Percentiles rank a stretch among this genome's conserved stretches.
Evolutionary conservation across 192 early-diverging fungal species (phyloP).

Genomic region (Gamsiella multidivaricata): DNA sequence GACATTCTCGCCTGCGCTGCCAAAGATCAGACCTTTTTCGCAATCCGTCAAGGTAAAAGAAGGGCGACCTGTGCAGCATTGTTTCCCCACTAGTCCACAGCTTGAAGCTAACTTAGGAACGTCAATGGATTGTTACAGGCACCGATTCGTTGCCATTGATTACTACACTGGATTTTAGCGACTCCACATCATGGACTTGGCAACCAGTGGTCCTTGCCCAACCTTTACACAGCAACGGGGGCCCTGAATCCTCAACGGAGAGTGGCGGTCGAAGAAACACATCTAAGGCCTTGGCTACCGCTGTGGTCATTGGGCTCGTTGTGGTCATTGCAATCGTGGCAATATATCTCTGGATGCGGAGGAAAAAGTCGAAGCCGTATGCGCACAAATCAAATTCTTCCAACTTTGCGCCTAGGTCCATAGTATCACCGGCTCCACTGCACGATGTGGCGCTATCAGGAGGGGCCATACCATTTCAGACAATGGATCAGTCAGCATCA

Average conservation of each 20-base stretch:
- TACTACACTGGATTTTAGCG: neutral
- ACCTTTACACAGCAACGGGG: neutral
- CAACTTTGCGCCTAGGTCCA: neutral
- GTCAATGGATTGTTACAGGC: no score
- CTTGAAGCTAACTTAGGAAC: neutral
- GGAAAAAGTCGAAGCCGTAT: neutral
- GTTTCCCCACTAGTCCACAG: no score
- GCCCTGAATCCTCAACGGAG: neutral
- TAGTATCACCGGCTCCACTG: neutral
- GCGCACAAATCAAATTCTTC: neutral
- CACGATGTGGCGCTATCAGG: neutral
- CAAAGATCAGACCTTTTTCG: neutral
- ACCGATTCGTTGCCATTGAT: neutral
- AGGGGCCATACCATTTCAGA: neutral
- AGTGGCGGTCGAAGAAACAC: neutral
- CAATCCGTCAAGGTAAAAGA: neutral
- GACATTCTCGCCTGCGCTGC: slow-evolving; percentile 13
- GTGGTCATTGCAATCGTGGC: neutral
- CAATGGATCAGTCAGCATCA: neutral
- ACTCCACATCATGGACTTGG: neutral
- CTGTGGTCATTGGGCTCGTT: neutral
- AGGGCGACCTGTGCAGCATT: no score
- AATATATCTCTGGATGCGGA: neutral
- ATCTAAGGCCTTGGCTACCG: neutral
- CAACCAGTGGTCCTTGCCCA: neutral